phyloP scores from a whole-genome alignment of 2,329 filamentous ascomycete species.

The Knufia fluminis region DNA sequence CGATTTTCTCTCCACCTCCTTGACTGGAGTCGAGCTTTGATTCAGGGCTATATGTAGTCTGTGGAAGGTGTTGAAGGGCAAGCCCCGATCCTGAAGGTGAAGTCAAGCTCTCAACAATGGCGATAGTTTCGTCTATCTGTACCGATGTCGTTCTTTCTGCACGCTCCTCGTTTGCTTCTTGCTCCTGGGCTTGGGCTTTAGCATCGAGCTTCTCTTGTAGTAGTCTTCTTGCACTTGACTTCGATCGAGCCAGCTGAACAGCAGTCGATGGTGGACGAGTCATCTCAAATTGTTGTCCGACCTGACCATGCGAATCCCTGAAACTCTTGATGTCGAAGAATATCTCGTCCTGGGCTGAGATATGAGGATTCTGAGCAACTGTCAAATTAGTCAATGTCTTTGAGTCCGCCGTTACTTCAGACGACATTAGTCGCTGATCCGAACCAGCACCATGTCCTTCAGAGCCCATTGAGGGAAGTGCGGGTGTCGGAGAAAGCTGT shows the following conservation, averaged over 20 bases:
- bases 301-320: constrained; percentile 20
- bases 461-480: constrained; percentile 12
- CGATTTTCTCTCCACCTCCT: neutral
- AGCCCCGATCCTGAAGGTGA: neutral
- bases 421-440: neutral
- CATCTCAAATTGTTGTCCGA: constrained; percentile 22
- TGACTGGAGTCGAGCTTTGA: neutral
- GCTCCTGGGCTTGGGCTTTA: neutral
- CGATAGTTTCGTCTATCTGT: constrained; percentile 21
- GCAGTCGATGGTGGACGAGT: constrained; percentile 19
- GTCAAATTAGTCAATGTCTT: neutral
- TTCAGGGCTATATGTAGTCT: neutral
- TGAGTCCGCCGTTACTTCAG: neutral
- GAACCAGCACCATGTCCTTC: constrained; percentile 3
- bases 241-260: constrained; percentile 20
- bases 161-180: neutral
- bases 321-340: constrained; percentile 23
- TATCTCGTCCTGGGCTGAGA: constrained; percentile 15
- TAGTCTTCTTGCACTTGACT: constrained; percentile 14
- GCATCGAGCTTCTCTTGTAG: constrained; percentile 1
- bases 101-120: constrained; percentile 18
- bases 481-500: constrained; percentile 18
- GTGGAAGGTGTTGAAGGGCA: neutral
- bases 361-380: neutral
- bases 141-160: neutral